Conservation (phyloP, 352 stramenopile species). For the Phytophthora sojae region DNA sequence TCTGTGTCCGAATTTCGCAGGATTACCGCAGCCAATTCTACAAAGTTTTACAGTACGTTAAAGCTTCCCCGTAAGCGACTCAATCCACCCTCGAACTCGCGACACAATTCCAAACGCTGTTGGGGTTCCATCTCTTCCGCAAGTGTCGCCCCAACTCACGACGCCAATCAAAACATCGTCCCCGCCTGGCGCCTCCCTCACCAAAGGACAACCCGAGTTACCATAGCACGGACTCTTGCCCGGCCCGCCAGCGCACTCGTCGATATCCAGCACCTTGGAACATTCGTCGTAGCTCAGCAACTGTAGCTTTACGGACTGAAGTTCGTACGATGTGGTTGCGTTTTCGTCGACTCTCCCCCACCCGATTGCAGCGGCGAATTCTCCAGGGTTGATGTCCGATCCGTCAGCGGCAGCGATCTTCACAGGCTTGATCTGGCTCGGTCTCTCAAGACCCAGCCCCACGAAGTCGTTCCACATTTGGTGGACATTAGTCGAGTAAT, state of each 20-base stretch:
- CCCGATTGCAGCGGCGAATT: background rate
- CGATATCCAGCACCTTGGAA: background rate
- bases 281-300: background rate
- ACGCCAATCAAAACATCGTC: too few species aligned
- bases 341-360: background rate
- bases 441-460: conserved; percentile 50
- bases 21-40: too few species aligned
- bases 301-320: background rate
- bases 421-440: too few species aligned
- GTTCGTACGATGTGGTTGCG: background rate
- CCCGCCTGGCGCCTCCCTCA: background rate
- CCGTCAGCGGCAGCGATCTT: too few species aligned
- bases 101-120: too few species aligned
- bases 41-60: too few species aligned
- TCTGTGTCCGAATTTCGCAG: too few species aligned
- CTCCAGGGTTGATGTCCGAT: background rate
- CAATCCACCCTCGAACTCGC: too few species aligned
- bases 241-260: background rate
- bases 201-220: background rate
- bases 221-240: background rate
- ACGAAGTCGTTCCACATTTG: conserved; percentile 43
- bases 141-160: too few species aligned
- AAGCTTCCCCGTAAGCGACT: too few species aligned
- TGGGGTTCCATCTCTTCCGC: too few species aligned
- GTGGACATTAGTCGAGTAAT: conserved; percentile 17